These are phyloP conservation scores for Hebeloma cylindrosporum DNA, from an alignment of 768 basidiomycete species.

Conservation along the genomic window DNA sequence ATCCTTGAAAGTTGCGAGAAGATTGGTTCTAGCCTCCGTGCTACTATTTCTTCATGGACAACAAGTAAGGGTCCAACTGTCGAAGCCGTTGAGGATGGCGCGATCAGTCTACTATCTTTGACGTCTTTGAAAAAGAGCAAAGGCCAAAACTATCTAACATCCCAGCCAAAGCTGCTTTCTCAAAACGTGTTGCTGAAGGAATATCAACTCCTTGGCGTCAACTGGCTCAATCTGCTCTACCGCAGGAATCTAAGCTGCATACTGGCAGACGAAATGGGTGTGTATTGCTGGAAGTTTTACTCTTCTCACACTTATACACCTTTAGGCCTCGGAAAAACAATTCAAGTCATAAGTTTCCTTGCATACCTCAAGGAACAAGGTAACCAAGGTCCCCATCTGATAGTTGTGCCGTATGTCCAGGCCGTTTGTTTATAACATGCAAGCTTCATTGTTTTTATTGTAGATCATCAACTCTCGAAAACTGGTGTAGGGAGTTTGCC, in stretches of 20 bases:
- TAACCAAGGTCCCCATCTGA: conserved; percentile 81
- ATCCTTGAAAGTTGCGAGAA: conserved; percentile 87
- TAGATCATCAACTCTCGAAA: conserved; percentile 95
- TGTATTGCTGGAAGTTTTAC: conserved; percentile 25
- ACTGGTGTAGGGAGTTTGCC: conserved; percentile 97
- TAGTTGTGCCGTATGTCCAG: conserved; percentile 87
- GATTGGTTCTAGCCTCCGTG: conserved; percentile 73
- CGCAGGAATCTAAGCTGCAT: conserved; percentile 84
- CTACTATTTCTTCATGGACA: conserved; percentile 80
- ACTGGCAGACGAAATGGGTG: conserved; percentile 99
- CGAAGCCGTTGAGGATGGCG: conserved; percentile 57
- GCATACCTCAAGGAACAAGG: conserved; percentile 83
- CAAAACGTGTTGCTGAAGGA: conserved; percentile 83
- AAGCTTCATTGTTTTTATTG: conserved; percentile 4
- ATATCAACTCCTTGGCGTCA: conserved; percentile 96
- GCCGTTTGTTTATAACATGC: background rate
- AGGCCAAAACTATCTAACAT: conserved; percentile 64
- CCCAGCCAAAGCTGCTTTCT: conserved; percentile 70
- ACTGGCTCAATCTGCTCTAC: conserved; percentile 93
- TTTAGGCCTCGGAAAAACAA: conserved; percentile 94
- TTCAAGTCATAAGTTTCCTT: conserved; percentile 97
- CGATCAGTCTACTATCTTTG: conserved; percentile 55
- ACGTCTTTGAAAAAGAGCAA: conserved; percentile 39
- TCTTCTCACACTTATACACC: conserved; percentile 1
- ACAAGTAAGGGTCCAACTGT: conserved; percentile 33